Percentiles rank a stretch among this genome's conserved stretches.
Evolutionary conservation across 2,329 filamentous ascomycete genomes (phyloP).

Genomic region (Biscogniauxia mediterranea): DNA sequence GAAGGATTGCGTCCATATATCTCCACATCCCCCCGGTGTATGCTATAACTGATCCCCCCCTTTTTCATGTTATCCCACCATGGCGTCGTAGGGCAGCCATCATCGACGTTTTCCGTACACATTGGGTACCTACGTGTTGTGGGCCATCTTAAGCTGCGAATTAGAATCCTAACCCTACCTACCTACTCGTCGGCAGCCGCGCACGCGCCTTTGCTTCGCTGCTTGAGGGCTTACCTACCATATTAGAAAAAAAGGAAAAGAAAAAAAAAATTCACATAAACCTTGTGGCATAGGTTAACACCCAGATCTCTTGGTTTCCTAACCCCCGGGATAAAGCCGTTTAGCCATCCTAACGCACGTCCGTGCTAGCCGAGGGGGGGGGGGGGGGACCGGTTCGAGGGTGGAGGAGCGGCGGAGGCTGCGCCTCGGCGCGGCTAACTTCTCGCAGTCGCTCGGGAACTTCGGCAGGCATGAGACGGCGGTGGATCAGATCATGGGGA

Average conservation of each 20-base stretch:
- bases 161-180: too few relatives aligned
- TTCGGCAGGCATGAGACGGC: slow-evolving; percentile 16
- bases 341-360: background rate
- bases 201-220: background rate
- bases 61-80: background rate
- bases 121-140: background rate
- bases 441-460: slow-evolving; percentile 27
- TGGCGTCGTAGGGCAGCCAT: background rate
- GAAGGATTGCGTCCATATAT: too few relatives aligned
- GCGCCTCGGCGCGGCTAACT: slow-evolving; percentile 17
- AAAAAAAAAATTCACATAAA: too few relatives aligned
- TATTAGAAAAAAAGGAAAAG: too few relatives aligned
- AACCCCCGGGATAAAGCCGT: background rate
- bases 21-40: too few relatives aligned
- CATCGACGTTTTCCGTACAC: background rate
- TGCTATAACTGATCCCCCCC: too few relatives aligned
- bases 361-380: background rate
- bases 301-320: too few relatives aligned
- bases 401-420: background rate
- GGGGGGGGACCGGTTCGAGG: background rate
- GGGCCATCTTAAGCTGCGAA: background rate
- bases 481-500: slow-evolving; percentile 27
- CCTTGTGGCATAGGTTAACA: too few relatives aligned
- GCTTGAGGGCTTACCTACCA: background rate
- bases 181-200: background rate